Base-by-base conservation (phyloP, 805 yeast species). In the Saccharomyces eubayanus region DNA sequence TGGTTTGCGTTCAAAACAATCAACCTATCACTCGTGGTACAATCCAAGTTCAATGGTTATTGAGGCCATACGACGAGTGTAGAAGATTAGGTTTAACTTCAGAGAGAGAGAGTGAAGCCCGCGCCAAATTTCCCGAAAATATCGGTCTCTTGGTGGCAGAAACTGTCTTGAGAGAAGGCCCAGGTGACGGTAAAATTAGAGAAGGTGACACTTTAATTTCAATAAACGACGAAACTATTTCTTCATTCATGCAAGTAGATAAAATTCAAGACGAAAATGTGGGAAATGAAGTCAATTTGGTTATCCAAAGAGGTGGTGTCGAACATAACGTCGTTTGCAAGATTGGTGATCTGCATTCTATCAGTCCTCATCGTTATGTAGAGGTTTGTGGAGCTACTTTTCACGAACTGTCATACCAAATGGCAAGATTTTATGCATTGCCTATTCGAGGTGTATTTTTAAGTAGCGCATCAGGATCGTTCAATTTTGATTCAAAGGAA, bases 31-130 rank as follows among this genome's bases (percentile, higher is more conserved):
- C 95, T 0, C 80, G 97, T 72, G 97, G 97, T 57, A 90, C 95
- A 1, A 87, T 91, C 53, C 97, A 91, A 71, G 89, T 85, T 2
- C 96, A 88, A 62, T 91, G 96, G 96, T 70, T 79, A 48, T 73
- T 90, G 59, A 85, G 83, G 62, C 96, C 97, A 0, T 91, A 79
- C 64, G 97, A 91, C 62, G 95, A 88, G 69, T 91, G 97, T 73
- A 80, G 87, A 63, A 79, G 97, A 62, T 75, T 91, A 54, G 97
- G 97, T 0, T 76, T 91, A 50, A 81, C 89, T 2, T 72, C 80
- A 1, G 92, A 82, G 46, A 84, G 86, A 9, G 97, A 90, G 65
- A 76, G 79, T 36, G 69, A 67, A 53, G 87, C 91, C 46, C 81
- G 97, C 64, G 71, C 77, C 45, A 64, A 70, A 49, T 87, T 85